Conservation (phyloP, 2,329 filamentous ascomycete genomes). For the Tolypocladium nubicola region DNA sequence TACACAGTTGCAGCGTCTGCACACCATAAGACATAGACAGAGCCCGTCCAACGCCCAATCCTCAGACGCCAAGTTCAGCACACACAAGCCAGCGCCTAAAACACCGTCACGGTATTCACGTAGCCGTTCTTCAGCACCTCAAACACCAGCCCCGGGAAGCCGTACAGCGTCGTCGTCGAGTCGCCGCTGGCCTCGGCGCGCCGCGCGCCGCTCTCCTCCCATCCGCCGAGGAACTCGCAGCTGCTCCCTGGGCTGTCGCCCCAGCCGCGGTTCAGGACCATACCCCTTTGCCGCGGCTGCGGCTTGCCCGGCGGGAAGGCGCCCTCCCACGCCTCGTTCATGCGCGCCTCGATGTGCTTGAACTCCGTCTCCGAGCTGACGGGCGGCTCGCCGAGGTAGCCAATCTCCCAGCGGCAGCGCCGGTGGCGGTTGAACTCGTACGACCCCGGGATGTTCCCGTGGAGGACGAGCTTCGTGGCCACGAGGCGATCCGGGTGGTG, state of each 20-base stretch:
- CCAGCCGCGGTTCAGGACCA: conserved; percentile 87
- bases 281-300: conserved; percentile 50
- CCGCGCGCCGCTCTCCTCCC: conserved; percentile 62
- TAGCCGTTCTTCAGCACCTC: conserved; percentile 90
- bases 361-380: conserved; percentile 73
- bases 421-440: conserved; percentile 95
- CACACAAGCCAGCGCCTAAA: conserved; percentile 32
- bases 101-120: conserved; percentile 83
- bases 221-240: conserved; percentile 73
- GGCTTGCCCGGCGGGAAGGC: conserved; percentile 47
- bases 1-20: too few relatives aligned
- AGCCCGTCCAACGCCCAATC: not conserved
- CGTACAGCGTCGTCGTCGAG: conserved; percentile 73
- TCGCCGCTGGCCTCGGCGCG: conserved; percentile 44
- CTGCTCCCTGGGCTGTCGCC: conserved; percentile 86
- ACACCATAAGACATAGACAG: not conserved
- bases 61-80: not conserved
- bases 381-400: conserved; percentile 34
- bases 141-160: conserved; percentile 88
- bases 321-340: conserved; percentile 61
- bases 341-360: conserved; percentile 54
- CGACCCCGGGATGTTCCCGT: conserved; percentile 89
- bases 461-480: conserved; percentile 84
- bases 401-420: conserved; percentile 75
- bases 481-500: conserved; percentile 56